Conservation (phyloP, 2,329 filamentous ascomycete genomes). For the Beauveria sp. region DNA sequence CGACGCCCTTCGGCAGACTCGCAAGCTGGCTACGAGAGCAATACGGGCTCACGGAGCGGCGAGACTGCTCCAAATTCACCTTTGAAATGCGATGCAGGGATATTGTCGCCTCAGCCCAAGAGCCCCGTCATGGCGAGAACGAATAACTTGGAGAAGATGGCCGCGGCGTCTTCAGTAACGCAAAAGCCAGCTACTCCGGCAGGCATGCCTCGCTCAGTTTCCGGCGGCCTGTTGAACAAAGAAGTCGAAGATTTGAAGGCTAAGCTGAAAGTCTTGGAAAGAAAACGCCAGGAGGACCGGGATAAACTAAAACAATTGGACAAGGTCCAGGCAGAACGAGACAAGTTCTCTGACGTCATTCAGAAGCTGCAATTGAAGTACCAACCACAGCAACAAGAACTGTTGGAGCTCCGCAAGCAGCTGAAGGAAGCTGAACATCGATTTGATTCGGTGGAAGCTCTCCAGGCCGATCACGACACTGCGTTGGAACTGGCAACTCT, state of each 20-base stretch:
- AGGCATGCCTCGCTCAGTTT: constrained; percentile 30
- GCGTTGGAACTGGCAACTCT: constrained; percentile 79
- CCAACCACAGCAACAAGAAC: constrained; percentile 75
- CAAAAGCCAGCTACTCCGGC: constrained; percentile 22
- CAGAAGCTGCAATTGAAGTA: constrained; percentile 87
- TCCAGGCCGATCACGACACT: constrained; percentile 78
- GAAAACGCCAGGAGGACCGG: constrained; percentile 76
- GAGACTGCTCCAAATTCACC: constrained; percentile 28
- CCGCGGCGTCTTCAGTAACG: constrained; percentile 29
- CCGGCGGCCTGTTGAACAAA: constrained; percentile 45
- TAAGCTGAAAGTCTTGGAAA: constrained; percentile 79
- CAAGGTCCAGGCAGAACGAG: constrained; percentile 64
- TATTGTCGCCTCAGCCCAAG: constrained; percentile 38
- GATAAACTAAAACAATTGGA: constrained; percentile 77
- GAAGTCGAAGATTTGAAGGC: constrained; percentile 84
- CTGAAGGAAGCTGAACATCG: constrained; percentile 67
- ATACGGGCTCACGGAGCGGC: constrained; percentile 24
- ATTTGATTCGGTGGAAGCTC: constrained; percentile 58
- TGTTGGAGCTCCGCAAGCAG: constrained; percentile 65
- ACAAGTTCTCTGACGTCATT: constrained; percentile 76
- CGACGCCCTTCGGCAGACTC: constrained; percentile 41
- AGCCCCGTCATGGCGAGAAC: constrained; percentile 45
- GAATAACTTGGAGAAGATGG: constrained; percentile 44
- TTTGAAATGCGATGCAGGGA: constrained; percentile 43
- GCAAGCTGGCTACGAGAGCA: constrained; percentile 33